phyloP scores from a whole-genome alignment of 2,329 filamentous ascomycete genomes.

The Sporothrix dimorphospora region DNA sequence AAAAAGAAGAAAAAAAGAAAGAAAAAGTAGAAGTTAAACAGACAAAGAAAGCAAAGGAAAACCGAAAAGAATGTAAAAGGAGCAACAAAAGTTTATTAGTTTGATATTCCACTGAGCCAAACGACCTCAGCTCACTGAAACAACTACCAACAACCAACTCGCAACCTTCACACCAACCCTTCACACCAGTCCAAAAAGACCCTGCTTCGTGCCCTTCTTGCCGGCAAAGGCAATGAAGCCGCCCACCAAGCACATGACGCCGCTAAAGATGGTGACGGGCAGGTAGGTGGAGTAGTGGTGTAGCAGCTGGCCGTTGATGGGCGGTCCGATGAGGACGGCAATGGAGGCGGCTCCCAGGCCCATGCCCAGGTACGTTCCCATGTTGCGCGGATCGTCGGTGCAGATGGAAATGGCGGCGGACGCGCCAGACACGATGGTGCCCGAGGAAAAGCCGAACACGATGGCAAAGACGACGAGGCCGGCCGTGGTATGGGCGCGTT shows the following conservation, averaged over 20 bases:
- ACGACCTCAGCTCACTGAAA: neutral
- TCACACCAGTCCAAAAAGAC: conserved; percentile 35
- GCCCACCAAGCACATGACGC: conserved; percentile 42
- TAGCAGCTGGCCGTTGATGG: conserved; percentile 51
- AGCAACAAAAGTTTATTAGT: neutral
- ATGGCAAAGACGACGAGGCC: conserved; percentile 34
- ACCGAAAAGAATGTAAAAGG: neutral
- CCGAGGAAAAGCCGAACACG: conserved; percentile 35
- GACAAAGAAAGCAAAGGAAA: neutral
- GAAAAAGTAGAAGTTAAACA: no score
- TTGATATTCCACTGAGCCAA: neutral
- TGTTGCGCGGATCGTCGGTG: conserved; percentile 50
- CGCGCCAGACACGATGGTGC: conserved; percentile 43
- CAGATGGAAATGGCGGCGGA: conserved; percentile 44
- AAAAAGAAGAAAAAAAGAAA: neutral
- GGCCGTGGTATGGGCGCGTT: conserved; percentile 33
- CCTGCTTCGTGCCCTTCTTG: conserved; percentile 39
- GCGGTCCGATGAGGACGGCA: conserved; percentile 49
- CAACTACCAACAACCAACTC: neutral
- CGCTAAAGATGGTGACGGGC: conserved; percentile 46
- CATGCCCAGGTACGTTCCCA: conserved; percentile 56
- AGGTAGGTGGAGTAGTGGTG: conserved; percentile 44
- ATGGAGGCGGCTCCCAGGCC: conserved; percentile 45
- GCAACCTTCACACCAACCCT: neutral
- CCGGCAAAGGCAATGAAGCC: conserved; percentile 28